phyloP scores from a whole-genome alignment of 1,284 basidiomycete species.

The Cystobasidium pallidum region DNA sequence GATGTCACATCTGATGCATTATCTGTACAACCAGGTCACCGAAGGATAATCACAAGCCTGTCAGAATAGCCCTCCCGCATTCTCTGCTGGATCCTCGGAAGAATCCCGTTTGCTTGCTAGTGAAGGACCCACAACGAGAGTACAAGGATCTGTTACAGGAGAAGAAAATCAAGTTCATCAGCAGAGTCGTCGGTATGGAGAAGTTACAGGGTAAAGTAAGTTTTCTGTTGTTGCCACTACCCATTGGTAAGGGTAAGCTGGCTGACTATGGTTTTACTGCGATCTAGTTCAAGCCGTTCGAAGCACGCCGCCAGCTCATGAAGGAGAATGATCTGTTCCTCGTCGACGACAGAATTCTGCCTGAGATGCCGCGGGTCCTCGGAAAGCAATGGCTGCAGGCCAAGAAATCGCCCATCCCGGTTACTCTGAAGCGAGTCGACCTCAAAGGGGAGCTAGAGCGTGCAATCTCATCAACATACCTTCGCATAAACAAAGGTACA shows the following conservation, averaged over 20 bases:
- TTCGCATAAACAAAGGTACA: slow-evolving; percentile 89
- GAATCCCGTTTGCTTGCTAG: slow-evolving; percentile 81
- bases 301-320: slow-evolving; percentile 80
- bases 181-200: slow-evolving; percentile 84
- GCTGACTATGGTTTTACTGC: neutral
- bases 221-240: neutral
- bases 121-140: slow-evolving; percentile 91
- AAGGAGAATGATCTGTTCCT: slow-evolving; percentile 91
- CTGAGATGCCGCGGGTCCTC: slow-evolving; percentile 81
- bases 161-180: slow-evolving; percentile 82
- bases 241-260: no score
- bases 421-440: slow-evolving; percentile 77
- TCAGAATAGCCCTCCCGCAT: slow-evolving; percentile 76
- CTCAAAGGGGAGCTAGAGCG: slow-evolving; percentile 86
- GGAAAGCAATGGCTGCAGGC: slow-evolving; percentile 90
- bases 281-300: slow-evolving; percentile 79
- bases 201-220: slow-evolving; percentile 78
- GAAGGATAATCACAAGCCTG: slow-evolving; percentile 76
- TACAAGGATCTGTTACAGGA: slow-evolving; percentile 88
- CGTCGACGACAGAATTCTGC: slow-evolving; percentile 85
- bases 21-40: slow-evolving; percentile 58
- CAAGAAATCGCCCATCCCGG: slow-evolving; percentile 95
- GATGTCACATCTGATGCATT: neutral
- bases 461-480: slow-evolving; percentile 88
- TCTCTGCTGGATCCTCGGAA: slow-evolving; percentile 79